These are phyloP conservation scores for Saksenaea oblongispora DNA, from an alignment of 371 early-diverging fungal genomes.

Conservation along the genomic window DNA sequence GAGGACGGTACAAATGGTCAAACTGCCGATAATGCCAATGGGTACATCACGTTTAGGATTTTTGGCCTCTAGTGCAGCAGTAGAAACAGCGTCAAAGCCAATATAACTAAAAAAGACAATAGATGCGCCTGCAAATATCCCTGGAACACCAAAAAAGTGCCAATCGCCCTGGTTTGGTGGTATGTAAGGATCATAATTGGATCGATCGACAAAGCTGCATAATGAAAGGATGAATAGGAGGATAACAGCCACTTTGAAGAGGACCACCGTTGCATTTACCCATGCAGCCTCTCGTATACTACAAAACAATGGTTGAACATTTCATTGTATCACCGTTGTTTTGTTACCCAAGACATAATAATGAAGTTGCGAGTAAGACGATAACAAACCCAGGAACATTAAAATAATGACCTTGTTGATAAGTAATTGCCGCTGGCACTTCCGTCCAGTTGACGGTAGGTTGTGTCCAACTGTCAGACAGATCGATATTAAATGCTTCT, in stretches of 20 bases:
- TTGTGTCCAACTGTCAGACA: slow-evolving; percentile 49
- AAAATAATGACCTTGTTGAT: slow-evolving; percentile 53
- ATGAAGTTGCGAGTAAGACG: slow-evolving; percentile 51
- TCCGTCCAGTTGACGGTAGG: slow-evolving; percentile 64
- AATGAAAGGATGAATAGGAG: slow-evolving; percentile 75
- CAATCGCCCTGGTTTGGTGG: slow-evolving; percentile 56
- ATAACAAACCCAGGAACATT: slow-evolving; percentile 75
- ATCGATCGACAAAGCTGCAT: slow-evolving; percentile 58
- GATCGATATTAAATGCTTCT: slow-evolving; percentile 50
- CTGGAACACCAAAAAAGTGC: slow-evolving; percentile 63
- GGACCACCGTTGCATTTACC: slow-evolving; percentile 69
- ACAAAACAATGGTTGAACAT: neutral
- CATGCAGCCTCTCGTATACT: slow-evolving; percentile 68
- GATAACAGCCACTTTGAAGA: slow-evolving; percentile 70
- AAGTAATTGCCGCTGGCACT: slow-evolving; percentile 29
- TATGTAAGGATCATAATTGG: slow-evolving; percentile 78
- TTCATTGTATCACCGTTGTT: neutral
- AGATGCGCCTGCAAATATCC: slow-evolving; percentile 71
- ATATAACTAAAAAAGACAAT: slow-evolving; percentile 84
- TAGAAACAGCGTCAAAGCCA: slow-evolving; percentile 87
- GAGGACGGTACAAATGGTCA: slow-evolving; percentile 72
- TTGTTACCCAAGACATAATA: slow-evolving; percentile 60
- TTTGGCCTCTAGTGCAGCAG: slow-evolving; percentile 80
- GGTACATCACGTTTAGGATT: slow-evolving; percentile 82
- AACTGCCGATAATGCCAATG: slow-evolving; percentile 78